Percentiles rank a stretch among this genome's conserved stretches.
Conservation (phyloP, 2,329 filamentous ascomycete genomes). For the Phaeophleospora eucalypticola region DNA sequence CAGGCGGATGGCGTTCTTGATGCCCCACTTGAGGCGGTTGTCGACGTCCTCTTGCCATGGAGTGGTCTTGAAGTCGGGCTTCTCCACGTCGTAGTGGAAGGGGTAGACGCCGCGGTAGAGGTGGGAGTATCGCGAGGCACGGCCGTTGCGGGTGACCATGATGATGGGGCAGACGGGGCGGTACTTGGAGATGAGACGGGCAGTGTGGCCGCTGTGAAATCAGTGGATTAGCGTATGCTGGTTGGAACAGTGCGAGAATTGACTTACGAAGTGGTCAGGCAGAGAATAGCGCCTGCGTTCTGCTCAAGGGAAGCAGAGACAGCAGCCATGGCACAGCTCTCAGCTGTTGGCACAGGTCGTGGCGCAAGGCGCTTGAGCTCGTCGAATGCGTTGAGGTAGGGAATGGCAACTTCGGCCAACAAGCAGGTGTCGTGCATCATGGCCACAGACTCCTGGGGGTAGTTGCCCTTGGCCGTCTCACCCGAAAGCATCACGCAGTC, state of each 20-base stretch:
- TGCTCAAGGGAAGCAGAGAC: constrained; percentile 94
- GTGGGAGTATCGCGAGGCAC: constrained; percentile 83
- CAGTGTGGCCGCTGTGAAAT: constrained; percentile 68
- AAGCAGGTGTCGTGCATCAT: constrained; percentile 99
- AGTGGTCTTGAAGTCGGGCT: constrained; percentile 88
- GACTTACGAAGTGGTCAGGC: constrained; percentile 78
- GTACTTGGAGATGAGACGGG: constrained; percentile 95
- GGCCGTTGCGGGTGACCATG: constrained; percentile 89
- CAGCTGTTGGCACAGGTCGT: constrained; percentile 79
- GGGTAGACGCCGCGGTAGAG: constrained; percentile 97
- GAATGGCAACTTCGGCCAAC: constrained; percentile 93
- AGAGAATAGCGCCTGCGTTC: constrained; percentile 92
- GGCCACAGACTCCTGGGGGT: constrained; percentile 83
- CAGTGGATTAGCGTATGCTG: constrained; percentile 74
- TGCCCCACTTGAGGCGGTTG: constrained; percentile 94
- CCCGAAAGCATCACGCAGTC: constrained; percentile 99
- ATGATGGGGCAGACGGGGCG: constrained; percentile 98
- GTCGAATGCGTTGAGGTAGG: constrained; percentile 94
- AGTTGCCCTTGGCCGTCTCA: constrained; percentile 96
- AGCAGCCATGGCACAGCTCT: constrained; percentile 95
- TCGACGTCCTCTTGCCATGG: constrained; percentile 99
- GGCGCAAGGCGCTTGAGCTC: constrained; percentile 81
- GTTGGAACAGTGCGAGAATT: constrained; percentile 75
- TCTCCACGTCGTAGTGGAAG: constrained; percentile 87
- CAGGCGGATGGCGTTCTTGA: constrained; percentile 79